These are phyloP conservation scores for Tolypocladium sp. DNA, from an alignment of 2,329 filamentous ascomycete species.

Conservation along the genomic window DNA sequence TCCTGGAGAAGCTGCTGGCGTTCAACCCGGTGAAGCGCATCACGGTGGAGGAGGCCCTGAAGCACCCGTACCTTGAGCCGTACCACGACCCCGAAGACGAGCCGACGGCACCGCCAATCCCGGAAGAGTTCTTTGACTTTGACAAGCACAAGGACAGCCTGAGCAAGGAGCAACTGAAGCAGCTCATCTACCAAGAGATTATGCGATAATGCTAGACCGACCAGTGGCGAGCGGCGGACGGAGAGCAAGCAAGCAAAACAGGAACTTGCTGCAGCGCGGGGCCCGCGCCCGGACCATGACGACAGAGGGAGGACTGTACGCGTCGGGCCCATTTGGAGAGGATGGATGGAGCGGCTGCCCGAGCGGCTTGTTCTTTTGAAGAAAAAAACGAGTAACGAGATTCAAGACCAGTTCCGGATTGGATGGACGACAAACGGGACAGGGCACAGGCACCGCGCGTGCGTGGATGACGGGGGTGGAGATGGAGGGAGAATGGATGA, in stretches of 20 bases:
- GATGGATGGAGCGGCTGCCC: background rate
- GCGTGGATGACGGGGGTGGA: background rate
- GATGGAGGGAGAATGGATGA: background rate
- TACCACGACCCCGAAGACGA: slow-evolving; percentile 99
- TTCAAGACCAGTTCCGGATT: background rate
- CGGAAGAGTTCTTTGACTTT: slow-evolving; percentile 99
- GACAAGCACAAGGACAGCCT: slow-evolving; percentile 99
- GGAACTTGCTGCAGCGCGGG: background rate
- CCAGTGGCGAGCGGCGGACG: background rate
- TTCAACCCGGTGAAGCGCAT: slow-evolving; percentile 99
- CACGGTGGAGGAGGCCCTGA: slow-evolving; percentile 91
- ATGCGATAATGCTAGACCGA: slow-evolving; percentile 42
- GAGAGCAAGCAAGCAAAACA: background rate
- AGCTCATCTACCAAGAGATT: slow-evolving; percentile 96
- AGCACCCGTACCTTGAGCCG: slow-evolving; percentile 95
- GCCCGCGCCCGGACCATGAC: background rate
- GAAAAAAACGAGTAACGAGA: background rate
- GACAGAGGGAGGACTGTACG: background rate
- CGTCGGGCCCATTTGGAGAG: background rate
- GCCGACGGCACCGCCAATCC: slow-evolving; percentile 91
- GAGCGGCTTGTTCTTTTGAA: background rate
- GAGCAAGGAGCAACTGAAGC: slow-evolving; percentile 96
- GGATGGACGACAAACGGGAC: background rate
- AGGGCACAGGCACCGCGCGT: background rate
- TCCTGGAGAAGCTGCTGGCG: slow-evolving; percentile 89